phyloP scores from a whole-genome alignment of 2,329 filamentous ascomycete genomes.

The Phialophora macrospora region DNA sequence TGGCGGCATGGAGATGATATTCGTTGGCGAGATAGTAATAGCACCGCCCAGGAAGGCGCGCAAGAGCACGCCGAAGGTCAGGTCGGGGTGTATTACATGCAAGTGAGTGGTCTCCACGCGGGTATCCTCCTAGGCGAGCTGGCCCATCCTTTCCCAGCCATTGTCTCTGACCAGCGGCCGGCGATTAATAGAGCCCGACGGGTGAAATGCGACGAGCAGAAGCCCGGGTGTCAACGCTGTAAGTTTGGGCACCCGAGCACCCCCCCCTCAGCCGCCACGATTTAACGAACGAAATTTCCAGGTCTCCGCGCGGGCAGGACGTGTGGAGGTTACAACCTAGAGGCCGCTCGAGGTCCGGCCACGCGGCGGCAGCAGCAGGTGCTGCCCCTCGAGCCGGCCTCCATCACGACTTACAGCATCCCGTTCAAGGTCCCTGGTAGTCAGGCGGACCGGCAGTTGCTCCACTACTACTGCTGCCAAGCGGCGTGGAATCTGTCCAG shows the following conservation, averaged over 20 bases:
- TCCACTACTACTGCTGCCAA: conserved; percentile 64
- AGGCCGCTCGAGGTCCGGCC: neutral
- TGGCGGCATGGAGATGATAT: conserved; percentile 2
- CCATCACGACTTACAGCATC: conserved; percentile 26
- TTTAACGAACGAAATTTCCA: neutral
- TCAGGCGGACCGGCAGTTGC: conserved; percentile 21
- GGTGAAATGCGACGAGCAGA: conserved; percentile 38
- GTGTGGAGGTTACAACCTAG: conserved; percentile 61
- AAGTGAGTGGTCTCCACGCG: conserved; percentile 26
- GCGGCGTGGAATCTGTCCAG: conserved; percentile 68
- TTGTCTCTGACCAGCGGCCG: neutral
- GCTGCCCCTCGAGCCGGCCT: conserved; percentile 42
- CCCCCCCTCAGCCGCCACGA: neutral
- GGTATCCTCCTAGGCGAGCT: neutral
- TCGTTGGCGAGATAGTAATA: neutral
- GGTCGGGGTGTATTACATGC: conserved; percentile 33
- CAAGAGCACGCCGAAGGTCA: conserved; percentile 30
- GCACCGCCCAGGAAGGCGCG: conserved; percentile 6
- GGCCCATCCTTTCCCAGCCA: neutral
- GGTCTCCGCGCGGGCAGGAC: conserved; percentile 58
- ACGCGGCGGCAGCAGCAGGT: neutral
- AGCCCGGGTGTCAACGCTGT: conserved; percentile 56
- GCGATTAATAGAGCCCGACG: conserved; percentile 12
- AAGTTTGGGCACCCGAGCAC: neutral
- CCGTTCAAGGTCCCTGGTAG: conserved; percentile 28